Conservation (phyloP, 352 stramenopile genomes). For the Phytophthora vignae region DNA sequence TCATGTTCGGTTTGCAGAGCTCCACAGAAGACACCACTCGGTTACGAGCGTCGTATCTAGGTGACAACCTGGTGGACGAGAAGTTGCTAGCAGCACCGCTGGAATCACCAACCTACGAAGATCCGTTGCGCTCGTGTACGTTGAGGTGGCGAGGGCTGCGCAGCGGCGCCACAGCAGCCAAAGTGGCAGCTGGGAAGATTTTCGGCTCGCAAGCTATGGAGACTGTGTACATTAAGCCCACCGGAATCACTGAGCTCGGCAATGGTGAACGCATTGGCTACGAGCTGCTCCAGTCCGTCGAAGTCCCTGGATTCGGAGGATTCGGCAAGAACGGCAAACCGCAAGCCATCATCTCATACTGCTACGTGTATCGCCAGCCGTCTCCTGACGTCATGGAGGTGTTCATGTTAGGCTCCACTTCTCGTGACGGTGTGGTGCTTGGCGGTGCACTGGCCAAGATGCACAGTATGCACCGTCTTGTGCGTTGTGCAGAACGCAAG, state of each 20-base stretch:
- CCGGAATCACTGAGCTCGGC: constrained; percentile 31
- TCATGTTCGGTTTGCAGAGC: constrained; percentile 47
- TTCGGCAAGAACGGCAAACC: constrained; percentile 11
- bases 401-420: constrained; percentile 43
- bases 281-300: constrained; percentile 43
- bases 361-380: constrained; percentile 46
- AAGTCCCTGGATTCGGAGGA: constrained; percentile 27
- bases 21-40: constrained; percentile 38
- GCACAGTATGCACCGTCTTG: constrained; percentile 36
- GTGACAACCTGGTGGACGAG: constrained; percentile 38
- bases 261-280: constrained; percentile 43
- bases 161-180: constrained; percentile 21
- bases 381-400: constrained; percentile 37
- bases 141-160: constrained; percentile 39
- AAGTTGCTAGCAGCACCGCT: constrained; percentile 33
- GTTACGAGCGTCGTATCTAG: constrained; percentile 36
- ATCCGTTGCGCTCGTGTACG: constrained; percentile 40
- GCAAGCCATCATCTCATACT: constrained; percentile 45
- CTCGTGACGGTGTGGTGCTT: constrained; percentile 35
- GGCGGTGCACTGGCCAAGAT: constrained; percentile 39
- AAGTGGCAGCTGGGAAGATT: constrained; percentile 22
- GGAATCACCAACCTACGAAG: constrained; percentile 30
- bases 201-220: constrained; percentile 27
- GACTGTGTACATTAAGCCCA: constrained; percentile 46
- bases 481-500: constrained; percentile 35